These are phyloP conservation scores for Penicillium verrucosum DNA, from an alignment of 2,329 filamentous ascomycete species.

Conservation along the genomic window DNA sequence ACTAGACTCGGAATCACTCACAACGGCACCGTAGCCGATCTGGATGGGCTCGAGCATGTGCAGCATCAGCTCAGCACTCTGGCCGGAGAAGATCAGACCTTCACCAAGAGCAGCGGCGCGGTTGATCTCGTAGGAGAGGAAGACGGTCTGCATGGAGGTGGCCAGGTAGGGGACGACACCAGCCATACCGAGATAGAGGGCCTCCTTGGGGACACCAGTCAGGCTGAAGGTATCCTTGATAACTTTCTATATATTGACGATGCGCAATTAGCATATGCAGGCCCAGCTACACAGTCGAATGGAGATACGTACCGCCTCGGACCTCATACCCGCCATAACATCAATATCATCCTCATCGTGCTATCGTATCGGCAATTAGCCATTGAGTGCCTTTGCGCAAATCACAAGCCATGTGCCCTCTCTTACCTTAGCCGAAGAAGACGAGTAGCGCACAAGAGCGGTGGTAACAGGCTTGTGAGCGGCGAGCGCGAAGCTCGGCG, in stretches of 20 bases:
- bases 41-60: conserved; percentile 80
- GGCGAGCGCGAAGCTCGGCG: conserved; percentile 42
- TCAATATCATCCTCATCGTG: conserved; percentile 36
- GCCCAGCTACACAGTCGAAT: not conserved
- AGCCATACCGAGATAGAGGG: conserved; percentile 66
- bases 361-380: conserved; percentile 38
- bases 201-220: conserved; percentile 62
- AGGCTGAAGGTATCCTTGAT: conserved; percentile 69
- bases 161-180: conserved; percentile 82
- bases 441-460: conserved; percentile 50
- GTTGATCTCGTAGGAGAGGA: conserved; percentile 78
- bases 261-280: not conserved
- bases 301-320: conserved; percentile 56
- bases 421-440: conserved; percentile 49
- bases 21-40: conserved; percentile 83
- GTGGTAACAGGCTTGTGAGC: conserved; percentile 47
- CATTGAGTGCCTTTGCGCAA: conserved; percentile 41
- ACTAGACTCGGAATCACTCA: conserved; percentile 44
- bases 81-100: conserved; percentile 63
- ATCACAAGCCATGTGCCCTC: not conserved
- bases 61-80: conserved; percentile 69
- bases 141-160: conserved; percentile 79
- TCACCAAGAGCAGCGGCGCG: conserved; percentile 60
- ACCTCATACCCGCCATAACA: conserved; percentile 52
- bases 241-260: conserved; percentile 48